A percentile compares a stretch with the other conserved stretches of the same genome.
Conservation (phyloP, 352 stramenopile genomes). For the Phytophthora citrophthora region DNA sequence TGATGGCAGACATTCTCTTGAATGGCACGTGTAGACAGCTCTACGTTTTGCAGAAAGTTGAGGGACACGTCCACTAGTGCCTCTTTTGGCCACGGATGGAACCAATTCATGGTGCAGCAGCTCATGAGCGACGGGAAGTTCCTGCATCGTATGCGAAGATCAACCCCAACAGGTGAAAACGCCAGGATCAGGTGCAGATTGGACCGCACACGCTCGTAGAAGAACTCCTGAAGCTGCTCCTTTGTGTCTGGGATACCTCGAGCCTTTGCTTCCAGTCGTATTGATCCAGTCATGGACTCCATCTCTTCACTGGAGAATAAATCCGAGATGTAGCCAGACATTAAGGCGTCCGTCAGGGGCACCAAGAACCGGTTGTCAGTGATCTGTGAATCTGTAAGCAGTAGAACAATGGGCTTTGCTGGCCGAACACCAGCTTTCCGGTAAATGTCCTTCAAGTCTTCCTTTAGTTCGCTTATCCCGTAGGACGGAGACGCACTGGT, state of each 20-base stretch:
- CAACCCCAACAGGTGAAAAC: conserved; percentile 83
- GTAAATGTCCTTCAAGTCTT: conserved; percentile 92
- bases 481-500: conserved; percentile 68
- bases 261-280: conserved; percentile 86
- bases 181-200: conserved; percentile 91
- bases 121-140: conserved; percentile 83
- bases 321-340: conserved; percentile 75
- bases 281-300: conserved; percentile 79
- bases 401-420: conserved; percentile 84
- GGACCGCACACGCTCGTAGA: conserved; percentile 83
- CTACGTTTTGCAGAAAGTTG: conserved; percentile 83
- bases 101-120: conserved; percentile 89
- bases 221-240: conserved; percentile 92
- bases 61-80: conserved; percentile 88
- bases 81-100: conserved; percentile 92
- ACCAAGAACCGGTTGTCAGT: conserved; percentile 89
- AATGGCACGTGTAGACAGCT: conserved; percentile 68
- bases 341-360: conserved; percentile 87
- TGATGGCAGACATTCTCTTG: conserved; percentile 93
- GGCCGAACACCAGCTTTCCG: conserved; percentile 87
- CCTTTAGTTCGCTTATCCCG: conserved; percentile 79
- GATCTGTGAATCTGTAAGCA: conserved; percentile 91
- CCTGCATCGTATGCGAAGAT: conserved; percentile 76
- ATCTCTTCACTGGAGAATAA: conserved; percentile 90
- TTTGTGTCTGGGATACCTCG: conserved; percentile 89